Conservation (phyloP, 495 filamentous ascomycete species). For the Daldinia vernicosa region DNA sequence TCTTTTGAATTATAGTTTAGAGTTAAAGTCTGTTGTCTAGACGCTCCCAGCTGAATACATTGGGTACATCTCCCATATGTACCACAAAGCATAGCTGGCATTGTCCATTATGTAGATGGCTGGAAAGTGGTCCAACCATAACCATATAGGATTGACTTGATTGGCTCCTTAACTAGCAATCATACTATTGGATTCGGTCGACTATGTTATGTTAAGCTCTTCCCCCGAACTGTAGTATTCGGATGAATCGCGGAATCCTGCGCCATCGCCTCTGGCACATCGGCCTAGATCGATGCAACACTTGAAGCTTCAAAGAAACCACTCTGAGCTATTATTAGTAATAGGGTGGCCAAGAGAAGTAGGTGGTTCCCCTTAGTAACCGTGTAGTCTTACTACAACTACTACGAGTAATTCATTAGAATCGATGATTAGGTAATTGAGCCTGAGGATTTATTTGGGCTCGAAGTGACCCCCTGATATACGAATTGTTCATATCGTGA, state of each 20-base stretch:
- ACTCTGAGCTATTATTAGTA: background rate
- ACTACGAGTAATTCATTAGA: background rate
- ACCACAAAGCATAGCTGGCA: background rate
- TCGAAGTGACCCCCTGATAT: background rate
- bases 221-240: background rate
- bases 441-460: background rate
- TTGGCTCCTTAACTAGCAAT: constrained; percentile 4
- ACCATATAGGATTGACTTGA: background rate
- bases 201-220: background rate
- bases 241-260: constrained; percentile 12
- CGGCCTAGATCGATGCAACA: background rate
- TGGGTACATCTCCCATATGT: background rate
- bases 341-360: background rate
- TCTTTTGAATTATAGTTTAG: background rate
- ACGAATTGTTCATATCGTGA: background rate
- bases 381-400: background rate
- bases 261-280: background rate
- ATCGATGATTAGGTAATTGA: background rate
- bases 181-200: background rate
- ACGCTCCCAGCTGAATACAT: background rate
- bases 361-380: background rate
- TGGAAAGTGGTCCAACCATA: background rate
- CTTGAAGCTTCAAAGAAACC: background rate
- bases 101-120: background rate
- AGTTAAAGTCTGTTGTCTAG: background rate